These are phyloP conservation scores for Tephrocybe sp. DNA, from an alignment of 768 basidiomycete species.

Conservation along the genomic window DNA sequence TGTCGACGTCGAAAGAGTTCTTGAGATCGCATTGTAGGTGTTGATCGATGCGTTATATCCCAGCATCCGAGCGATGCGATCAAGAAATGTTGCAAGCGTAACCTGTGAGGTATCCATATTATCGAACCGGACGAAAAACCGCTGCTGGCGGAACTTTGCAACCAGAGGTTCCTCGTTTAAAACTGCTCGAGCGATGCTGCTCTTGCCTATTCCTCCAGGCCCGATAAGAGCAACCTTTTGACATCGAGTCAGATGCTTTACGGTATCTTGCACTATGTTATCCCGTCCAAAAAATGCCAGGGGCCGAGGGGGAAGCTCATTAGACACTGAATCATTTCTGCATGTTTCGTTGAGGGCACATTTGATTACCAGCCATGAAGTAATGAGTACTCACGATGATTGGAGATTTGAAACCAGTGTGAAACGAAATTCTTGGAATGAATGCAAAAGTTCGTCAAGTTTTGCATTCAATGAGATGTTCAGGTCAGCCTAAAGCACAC, in stretches of 20 bases:
- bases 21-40: background rate
- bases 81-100: background rate
- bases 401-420: background rate
- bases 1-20: background rate
- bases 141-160: background rate
- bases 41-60: no score
- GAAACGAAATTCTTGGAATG: conserved; percentile 1
- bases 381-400: no score
- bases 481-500: no score
- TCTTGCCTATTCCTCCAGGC: conserved; percentile 1
- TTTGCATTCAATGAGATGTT: no score
- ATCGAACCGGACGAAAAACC: background rate
- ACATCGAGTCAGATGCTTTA: no score
- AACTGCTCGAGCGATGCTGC: background rate
- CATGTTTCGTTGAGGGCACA: background rate
- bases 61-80: background rate
- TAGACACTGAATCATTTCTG: no score
- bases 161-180: background rate
- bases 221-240: conserved; percentile 3
- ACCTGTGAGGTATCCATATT: background rate
- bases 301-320: no score
- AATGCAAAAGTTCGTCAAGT: conserved; percentile 5
- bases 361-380: no score
- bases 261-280: no score
- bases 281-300: no score